Base-by-base conservation (phyloP, 2,329 filamentous ascomycete species). In the Neospermospora avenae region DNA sequence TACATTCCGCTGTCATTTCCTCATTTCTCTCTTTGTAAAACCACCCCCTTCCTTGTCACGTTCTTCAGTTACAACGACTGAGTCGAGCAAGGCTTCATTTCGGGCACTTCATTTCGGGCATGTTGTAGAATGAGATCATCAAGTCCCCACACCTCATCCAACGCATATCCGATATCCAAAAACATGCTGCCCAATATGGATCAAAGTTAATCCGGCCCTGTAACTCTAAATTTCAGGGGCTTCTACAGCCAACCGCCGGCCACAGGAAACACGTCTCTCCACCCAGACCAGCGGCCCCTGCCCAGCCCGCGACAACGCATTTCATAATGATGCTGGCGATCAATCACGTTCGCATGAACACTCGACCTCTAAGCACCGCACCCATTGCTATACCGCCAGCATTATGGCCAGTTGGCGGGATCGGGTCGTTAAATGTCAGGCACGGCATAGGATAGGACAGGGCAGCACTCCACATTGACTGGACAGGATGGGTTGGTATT, bases 281-380 rank as follows among this genome's bases (percentile, higher is more conserved):
- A 62, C 37, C 37, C 35, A 58, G 28, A 25, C 28, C 41, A 31
- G 16, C 45, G 25, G 14, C 45, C 45, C 45, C 45, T 49, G 45
- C 18, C 45, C 4, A 49, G n/a, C 24, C 45, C 16, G 55, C 46
- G 57, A 60, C 61, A 63, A 58, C 61, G 51, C 60, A 62, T 63
- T 51, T 52, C 14, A 14, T 20, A 57, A 41, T 61, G 64, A 54
- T 61, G 58, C 60, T 41, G 58, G 28, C 35, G 56, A 63, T 64
- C 55, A 64, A 58, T 51, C 63, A 65, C 55, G 58, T 62, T 63
- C 61, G 39, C 60, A 60, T 58, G 57, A 58, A 64, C 63, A 58
- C 63, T 65, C 46, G 58, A 59, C 61, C 57, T 55, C 57, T 64
- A 62, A 62, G 58, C 66, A 67, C 64, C 63, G 58, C 66, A 67